Conservation (phyloP, 805 yeast genomes). For the Starmerella floricola region DNA sequence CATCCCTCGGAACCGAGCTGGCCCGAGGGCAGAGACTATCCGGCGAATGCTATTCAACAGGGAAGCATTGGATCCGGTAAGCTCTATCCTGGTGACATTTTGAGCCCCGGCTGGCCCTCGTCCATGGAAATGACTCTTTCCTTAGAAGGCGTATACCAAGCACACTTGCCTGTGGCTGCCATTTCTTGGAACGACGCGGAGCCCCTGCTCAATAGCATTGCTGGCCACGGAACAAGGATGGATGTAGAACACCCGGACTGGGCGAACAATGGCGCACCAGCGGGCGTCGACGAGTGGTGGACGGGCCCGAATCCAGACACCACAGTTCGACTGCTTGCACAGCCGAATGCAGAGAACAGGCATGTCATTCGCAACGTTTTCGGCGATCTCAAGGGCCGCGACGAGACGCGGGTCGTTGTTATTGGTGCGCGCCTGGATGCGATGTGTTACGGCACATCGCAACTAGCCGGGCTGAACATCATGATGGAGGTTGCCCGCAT, state of each 20-base stretch:
- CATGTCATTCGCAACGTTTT: slow-evolving; percentile 71
- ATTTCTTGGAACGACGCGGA: slow-evolving; percentile 61
- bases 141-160: slow-evolving; percentile 43
- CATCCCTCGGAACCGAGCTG: slow-evolving; percentile 21
- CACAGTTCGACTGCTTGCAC: slow-evolving; percentile 29
- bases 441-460: slow-evolving; percentile 57
- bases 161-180: slow-evolving; percentile 67
- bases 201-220: slow-evolving; percentile 31
- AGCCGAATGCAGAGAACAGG: slow-evolving; percentile 35
- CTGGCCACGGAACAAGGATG: slow-evolving; percentile 31
- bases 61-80: slow-evolving; percentile 36
- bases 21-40: slow-evolving; percentile 29
- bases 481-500: slow-evolving; percentile 59
- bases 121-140: slow-evolving; percentile 33
- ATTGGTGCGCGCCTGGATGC: slow-evolving; percentile 80
- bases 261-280: slow-evolving; percentile 27
- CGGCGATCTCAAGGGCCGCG: slow-evolving; percentile 68
- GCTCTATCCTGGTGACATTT: slow-evolving; percentile 60
- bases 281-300: slow-evolving; percentile 32
- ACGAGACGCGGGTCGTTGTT: slow-evolving; percentile 50
- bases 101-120: slow-evolving; percentile 65
- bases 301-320: slow-evolving; percentile 30
- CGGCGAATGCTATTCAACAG: slow-evolving; percentile 39
- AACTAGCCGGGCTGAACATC: slow-evolving; percentile 61
- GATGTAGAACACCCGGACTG: slow-evolving; percentile 26